A percentile compares a stretch with the other conserved stretches of the same genome.
These are phyloP conservation scores for Ustilago curta DNA, from an alignment of 1,284 basidiomycete genomes.

Conservation along the genomic window DNA sequence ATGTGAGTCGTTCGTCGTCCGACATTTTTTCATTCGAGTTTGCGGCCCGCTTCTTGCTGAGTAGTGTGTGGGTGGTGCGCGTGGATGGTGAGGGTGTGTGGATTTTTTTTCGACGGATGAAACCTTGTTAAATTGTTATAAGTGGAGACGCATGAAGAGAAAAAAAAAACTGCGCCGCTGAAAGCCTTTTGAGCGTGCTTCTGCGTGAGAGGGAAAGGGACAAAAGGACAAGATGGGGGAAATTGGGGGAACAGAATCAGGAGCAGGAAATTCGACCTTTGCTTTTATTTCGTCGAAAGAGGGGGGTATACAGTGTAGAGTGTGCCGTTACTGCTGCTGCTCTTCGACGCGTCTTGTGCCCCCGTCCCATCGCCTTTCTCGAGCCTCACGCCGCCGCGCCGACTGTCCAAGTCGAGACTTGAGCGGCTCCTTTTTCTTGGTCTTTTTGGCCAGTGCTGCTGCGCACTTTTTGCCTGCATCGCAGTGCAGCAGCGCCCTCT, in stretches of 20 bases:
- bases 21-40: constrained; percentile 76
- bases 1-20: constrained; percentile 79
- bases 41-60: too few relatives aligned
- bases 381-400: background rate
- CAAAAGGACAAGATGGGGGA: background rate
- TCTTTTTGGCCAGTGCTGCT: too few relatives aligned
- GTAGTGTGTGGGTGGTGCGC: background rate
- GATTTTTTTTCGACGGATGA: background rate
- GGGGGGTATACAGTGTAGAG: too few relatives aligned
- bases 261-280: constrained; percentile 18
- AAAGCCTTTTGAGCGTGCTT: background rate
- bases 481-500: too few relatives aligned
- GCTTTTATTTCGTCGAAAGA: constrained; percentile 32
- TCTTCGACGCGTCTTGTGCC: constrained; percentile 8
- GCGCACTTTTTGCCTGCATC: too few relatives aligned
- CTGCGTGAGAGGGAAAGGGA: background rate
- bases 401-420: background rate
- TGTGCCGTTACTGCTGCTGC: background rate
- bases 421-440: too few relatives aligned
- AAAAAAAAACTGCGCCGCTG: background rate
- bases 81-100: background rate
- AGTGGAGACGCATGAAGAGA: background rate
- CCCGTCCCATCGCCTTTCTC: too few relatives aligned
- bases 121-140: background rate
- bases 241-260: background rate